A percentile compares a stretch with the other conserved stretches of the same genome.
Evolutionary conservation across 305 asterid species (phyloP).

Genomic region (Solanum hybrid): DNA sequence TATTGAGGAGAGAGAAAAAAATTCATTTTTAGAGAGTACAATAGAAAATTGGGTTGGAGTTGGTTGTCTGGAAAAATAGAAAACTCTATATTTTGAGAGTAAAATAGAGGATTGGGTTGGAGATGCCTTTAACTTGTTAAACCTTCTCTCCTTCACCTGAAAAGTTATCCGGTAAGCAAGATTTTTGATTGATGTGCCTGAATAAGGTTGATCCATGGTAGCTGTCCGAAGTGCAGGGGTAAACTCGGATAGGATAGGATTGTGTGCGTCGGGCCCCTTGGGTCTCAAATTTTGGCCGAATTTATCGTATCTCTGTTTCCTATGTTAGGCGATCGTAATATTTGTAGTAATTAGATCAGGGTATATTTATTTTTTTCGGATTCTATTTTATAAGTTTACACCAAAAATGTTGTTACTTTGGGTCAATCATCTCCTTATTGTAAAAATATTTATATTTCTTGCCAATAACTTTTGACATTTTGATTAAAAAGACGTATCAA

Average conservation of each 20-base stretch:
- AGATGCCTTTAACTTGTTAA: neutral
- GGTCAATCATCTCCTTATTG: neutral
- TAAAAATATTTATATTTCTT: neutral
- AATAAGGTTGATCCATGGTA: too few species aligned
- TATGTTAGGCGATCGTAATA: neutral
- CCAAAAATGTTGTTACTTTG: neutral
- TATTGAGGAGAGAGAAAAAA: too few species aligned
- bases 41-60: too few species aligned
- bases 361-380: neutral
- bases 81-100: too few species aligned
- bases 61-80: too few species aligned
- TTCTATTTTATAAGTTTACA: neutral
- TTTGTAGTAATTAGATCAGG: neutral
- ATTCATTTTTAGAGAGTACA: too few species aligned
- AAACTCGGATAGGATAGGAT: neutral
- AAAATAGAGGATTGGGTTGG: too few species aligned
- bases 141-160: neutral
- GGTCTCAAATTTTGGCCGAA: neutral
- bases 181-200: too few species aligned
- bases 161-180: too few species aligned
- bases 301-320: too few species aligned
- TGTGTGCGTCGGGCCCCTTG: neutral
- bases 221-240: neutral
- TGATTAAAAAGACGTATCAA: neutral
- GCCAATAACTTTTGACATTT: neutral